Base-by-base conservation (phyloP, 2,329 filamentous ascomycete species). In the Epichloe typhina region DNA sequence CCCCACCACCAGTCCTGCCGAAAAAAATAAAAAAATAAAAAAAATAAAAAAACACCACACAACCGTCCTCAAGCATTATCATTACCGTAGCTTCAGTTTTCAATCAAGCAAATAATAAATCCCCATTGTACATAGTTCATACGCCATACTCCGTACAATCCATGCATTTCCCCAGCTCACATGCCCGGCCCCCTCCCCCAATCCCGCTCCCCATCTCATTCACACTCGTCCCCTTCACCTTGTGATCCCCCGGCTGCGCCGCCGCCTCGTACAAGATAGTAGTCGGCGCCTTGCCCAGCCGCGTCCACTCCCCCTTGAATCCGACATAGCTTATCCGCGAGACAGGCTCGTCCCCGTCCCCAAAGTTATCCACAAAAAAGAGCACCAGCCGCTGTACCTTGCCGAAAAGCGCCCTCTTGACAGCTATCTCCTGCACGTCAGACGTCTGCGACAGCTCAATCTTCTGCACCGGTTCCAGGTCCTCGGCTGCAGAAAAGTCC, bases 221-320 rank as follows among this genome's bases (percentile, higher is more conserved):
- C 42, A 74, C 64, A 43, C 60, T 66, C 46, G 73, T 73, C 7
- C 79, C 79, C 69, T 80, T 82, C 21, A 84, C 23, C 69, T 77
- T 79, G 69, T 98, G 93, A 69, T 98, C 93, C 45, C 79, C 79
- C 12, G 91, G 93, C 66, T 96, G 95, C 37, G 93, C 85, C 26
- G 91, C 91, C 17, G 89, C 86, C 75, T 98, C 93, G 67, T 97
- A 98, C 54, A 95, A 61, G 59, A 97, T 91, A 58, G 85, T 88
- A 6, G 85, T 73, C 1, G 93, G 89, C 63, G 65, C 70, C 54
- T 62, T 62, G 21, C 84, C 93, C 61, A 95, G 68, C 64, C 83
- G 82, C 79, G 93, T 93, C 76, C 88, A 97, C 68, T 95, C 88
- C 23, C 93, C 93, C 69, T 88, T 90, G 72, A 98, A 97, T 1